These are phyloP conservation scores for Mitragyna speciosa DNA, from an alignment of 257 asterid genomes.

Conservation along the genomic window DNA sequence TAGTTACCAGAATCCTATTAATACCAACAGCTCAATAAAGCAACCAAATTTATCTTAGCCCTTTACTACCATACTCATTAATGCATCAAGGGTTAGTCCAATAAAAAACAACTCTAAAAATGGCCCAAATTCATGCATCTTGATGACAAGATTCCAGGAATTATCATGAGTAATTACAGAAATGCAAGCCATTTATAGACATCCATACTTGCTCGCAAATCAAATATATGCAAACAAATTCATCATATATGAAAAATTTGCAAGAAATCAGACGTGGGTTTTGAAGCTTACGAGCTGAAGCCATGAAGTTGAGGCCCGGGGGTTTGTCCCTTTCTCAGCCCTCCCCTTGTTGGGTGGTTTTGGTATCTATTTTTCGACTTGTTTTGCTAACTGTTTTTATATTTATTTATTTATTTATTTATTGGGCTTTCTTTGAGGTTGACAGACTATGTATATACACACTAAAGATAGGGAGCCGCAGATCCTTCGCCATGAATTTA, in stretches of 20 bases:
- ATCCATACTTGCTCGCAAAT: background rate
- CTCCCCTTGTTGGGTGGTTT: background rate
- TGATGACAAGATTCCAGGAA: background rate
- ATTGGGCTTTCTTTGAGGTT: background rate
- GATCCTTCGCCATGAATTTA: conserved; percentile 10
- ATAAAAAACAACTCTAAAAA: no score
- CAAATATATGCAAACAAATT: background rate
- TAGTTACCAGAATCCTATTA: background rate
- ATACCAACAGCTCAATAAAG: background rate
- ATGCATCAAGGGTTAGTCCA: no score
- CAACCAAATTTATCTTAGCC: background rate
- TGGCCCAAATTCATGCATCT: no score
- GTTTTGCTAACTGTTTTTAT: no score
- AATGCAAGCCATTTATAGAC: background rate
- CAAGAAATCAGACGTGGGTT: background rate
- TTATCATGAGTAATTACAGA: no score
- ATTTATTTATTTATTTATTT: background rate
- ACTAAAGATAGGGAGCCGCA: background rate
- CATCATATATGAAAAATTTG: background rate
- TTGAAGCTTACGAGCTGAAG: conserved; percentile 19
- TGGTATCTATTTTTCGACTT: background rate
- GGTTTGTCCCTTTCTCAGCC: background rate
- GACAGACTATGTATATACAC: background rate
- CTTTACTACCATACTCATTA: no score
- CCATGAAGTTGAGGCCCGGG: conserved; percentile 3